Evolutionary conservation across 805 yeast species (phyloP), one percentile per base, ranked within the genome.

Genomic region (Ogataea haglerorum): DNA sequence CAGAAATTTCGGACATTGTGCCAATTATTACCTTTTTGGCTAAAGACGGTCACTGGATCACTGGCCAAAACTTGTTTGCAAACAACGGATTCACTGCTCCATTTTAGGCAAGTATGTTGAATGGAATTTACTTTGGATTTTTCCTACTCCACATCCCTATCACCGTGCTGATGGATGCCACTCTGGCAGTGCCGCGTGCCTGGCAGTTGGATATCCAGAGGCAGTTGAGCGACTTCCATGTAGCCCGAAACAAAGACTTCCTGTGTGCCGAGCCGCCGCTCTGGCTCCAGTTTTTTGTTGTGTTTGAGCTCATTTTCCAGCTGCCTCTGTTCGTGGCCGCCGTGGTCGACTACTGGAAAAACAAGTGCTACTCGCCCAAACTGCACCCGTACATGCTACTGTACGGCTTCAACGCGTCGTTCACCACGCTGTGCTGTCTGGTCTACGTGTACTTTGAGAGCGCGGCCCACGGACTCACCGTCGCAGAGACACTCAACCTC

Each of bases 321-420:
- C 58, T 85, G 37, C 99, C 99, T 1, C 68, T 85, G 21, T 93
- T 93, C 61, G 53, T 78, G 31, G 47, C 64, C 10, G 78, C 73
- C 10, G 69, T 71, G 0, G 51, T 43, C n/a, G 43, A 56, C 34
- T 61, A 55, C 40, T 15, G 43, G 6, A 41, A 33, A 19, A 52
- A 50, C 33, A 34, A 38, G 30, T 32, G 38, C 14, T 58, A 39
- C 47, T 61, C 47, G 43, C 54, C 38, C 48, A 58, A 29, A 9
- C 21, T 44, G 15, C 48, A 49, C 38, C 56, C 56, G 7, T 42
- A 17, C 56, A 60, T 82, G 49, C 64, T 77, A 10, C 53, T 81
- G 5, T 91, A 93, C 60, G 96, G 91, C 3, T 73, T 85, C 52
- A 88, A 87, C 55, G 98, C 97, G 0, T 67, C 82, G 4, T 66